Conservation (phyloP, 768 basidiomycete genomes). For the Leccinum longicurvipes region DNA sequence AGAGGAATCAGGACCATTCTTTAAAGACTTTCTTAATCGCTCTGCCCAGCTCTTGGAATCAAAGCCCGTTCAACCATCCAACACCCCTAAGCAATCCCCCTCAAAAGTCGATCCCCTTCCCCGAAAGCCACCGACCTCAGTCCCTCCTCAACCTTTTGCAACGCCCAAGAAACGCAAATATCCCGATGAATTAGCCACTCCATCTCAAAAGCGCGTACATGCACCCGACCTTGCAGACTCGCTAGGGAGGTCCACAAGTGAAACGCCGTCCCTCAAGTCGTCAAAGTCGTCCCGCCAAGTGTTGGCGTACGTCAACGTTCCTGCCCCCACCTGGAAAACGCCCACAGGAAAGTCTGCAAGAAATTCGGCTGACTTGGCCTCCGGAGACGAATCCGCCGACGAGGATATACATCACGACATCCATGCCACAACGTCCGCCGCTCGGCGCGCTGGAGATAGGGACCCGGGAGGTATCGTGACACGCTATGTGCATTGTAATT, state of each 20-base stretch:
- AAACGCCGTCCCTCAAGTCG: conserved; percentile 26
- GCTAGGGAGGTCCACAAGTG: conserved; percentile 15
- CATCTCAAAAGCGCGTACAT: conserved; percentile 59
- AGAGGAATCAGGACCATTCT: conserved; percentile 61
- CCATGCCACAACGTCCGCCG: conserved; percentile 45
- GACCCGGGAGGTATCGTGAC: conserved; percentile 62
- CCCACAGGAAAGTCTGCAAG: conserved; percentile 23
- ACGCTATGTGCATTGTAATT: not conserved
- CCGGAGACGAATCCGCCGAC: conserved; percentile 55
- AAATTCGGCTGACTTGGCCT: conserved; percentile 41
- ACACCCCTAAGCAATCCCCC: conserved; percentile 18
- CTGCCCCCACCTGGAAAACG: conserved; percentile 26
- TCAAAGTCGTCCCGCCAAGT: conserved; percentile 32
- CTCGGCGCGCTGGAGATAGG: conserved; percentile 64
- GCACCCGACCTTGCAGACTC: conserved; percentile 8
- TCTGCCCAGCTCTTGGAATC: conserved; percentile 45
- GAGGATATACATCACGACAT: conserved; percentile 25
- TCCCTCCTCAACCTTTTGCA: conserved; percentile 22
- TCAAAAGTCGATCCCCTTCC: conserved; percentile 16
- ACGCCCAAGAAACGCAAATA: conserved; percentile 76
- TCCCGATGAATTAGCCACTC: conserved; percentile 55
- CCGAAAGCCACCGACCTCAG: conserved; percentile 5
- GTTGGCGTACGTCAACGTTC: conserved; percentile 34
- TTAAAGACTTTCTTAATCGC: conserved; percentile 55
- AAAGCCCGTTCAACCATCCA: conserved; percentile 16